Evolutionary conservation across 306 rosid species (phyloP), one percentile per base, ranked within the genome.

Genomic region (Glycine latifolia): DNA sequence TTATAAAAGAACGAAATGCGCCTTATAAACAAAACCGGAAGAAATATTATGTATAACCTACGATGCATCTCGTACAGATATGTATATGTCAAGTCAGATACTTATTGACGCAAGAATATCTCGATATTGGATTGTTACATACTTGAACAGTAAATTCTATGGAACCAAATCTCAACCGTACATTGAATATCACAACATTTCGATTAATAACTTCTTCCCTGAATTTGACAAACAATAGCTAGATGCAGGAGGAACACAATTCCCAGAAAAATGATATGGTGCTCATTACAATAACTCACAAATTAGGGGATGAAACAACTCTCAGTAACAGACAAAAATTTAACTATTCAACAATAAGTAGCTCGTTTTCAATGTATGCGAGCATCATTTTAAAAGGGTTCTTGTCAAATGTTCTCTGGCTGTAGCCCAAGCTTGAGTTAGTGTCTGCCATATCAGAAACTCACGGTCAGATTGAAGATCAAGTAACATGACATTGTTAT

Each of bases 391-490:
- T 33, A 91, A 88, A 76, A 93, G 97, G 82, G 96, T 93, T 85
- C 94, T 89, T 77, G 97, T 85, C 82, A 93, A 85, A 87, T 91
- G 95, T 56, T 93, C 94, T 77, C 96, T 85, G 65, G 97, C 97
- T 59, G 94, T 86, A 61, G 96, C 96, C 96, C 96, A 93, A 59
- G 94, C 96, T 85, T 93, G 97, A 81, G 97, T 93, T 15, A 93
- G 78, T 67, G 97, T 91, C 96, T 91, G 92, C 89, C 87, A 68
- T 15, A 73, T 71, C 50, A 79, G 52, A 81, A 81, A 69, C 8
- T 16, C 15, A 54, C 10, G 16, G 68, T 85, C 82, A 87, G 69
- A 74, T 54, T 61, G 8, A 56, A 46, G 52, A 67, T 65, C 41
- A 33, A 71, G 58, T 10, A 41, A 61, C 49, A 47, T 33, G 7